Evolutionary conservation across 495 filamentous ascomycete genomes (phyloP).

Genomic region (Evansstolkia leycettana): DNA sequence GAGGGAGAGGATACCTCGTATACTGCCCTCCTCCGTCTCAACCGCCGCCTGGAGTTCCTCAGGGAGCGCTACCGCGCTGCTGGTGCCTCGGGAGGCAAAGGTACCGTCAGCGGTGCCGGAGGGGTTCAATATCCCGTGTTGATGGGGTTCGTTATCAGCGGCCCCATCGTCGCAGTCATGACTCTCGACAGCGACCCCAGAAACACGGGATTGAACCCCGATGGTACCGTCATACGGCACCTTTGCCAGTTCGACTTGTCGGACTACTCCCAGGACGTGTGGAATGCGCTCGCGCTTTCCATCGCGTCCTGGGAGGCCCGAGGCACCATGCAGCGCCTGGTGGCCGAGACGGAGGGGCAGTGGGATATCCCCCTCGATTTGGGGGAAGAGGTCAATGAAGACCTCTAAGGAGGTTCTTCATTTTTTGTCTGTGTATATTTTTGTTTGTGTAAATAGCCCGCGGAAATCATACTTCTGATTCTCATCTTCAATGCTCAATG

Average conservation of each 20-base stretch:
- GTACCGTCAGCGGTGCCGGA: neutral
- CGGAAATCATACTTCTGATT: no score
- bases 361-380: no score
- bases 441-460: no score
- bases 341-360: no score
- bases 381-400: no score
- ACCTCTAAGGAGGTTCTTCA: no score
- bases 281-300: constrained; percentile 34
- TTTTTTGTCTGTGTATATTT: no score
- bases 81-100: neutral
- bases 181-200: constrained; percentile 22
- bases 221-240: constrained; percentile 11
- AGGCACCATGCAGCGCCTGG: no score
- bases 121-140: constrained; percentile 15
- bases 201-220: no score
- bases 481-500: no score
- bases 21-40: constrained; percentile 16
- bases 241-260: constrained; percentile 29
- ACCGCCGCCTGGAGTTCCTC: constrained; percentile 17
- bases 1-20: constrained; percentile 15
- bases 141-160: constrained; percentile 28
- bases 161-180: constrained; percentile 29
- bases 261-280: constrained; percentile 30
- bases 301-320: constrained; percentile 24
- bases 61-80: constrained; percentile 11